Conservation (phyloP, 2,329 filamentous ascomycete genomes). For the Pyrenophora graminea region DNA sequence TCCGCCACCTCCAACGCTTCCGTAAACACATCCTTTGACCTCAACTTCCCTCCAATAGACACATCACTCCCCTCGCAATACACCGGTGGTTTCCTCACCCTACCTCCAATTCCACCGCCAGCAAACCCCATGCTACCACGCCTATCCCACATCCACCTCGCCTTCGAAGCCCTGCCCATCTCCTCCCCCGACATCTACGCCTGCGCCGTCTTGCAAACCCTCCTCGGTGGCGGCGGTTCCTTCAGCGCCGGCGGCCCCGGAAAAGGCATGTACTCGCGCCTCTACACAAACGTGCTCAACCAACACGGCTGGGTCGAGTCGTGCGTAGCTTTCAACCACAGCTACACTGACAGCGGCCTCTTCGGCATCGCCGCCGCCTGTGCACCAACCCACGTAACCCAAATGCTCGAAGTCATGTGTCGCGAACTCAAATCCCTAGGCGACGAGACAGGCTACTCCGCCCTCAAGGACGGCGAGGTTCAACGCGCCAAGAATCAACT, state of each 20-base stretch:
- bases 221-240: conserved; percentile 92
- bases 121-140: conserved; percentile 75
- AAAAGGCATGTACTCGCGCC: conserved; percentile 97
- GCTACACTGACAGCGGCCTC: conserved; percentile 91
- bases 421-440: conserved; percentile 81
- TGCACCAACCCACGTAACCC: conserved; percentile 72
- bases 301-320: conserved; percentile 97
- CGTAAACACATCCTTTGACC: conserved; percentile 53
- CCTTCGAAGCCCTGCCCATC: conserved; percentile 93
- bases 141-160: conserved; percentile 91
- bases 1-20: conserved; percentile 68
- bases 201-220: conserved; percentile 89
- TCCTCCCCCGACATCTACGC: conserved; percentile 93
- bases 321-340: conserved; percentile 95
- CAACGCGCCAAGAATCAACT: conserved; percentile 96
- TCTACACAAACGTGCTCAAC: conserved; percentile 98
- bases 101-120: conserved; percentile 78
- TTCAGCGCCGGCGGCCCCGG: conserved; percentile 96
- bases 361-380: conserved; percentile 93
- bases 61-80: conserved; percentile 74
- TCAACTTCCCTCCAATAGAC: conserved; percentile 55
- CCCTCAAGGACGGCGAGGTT: conserved; percentile 77
- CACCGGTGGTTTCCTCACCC: conserved; percentile 88
- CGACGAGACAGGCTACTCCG: conserved; percentile 72
- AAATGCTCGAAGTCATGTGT: conserved; percentile 95